A percentile compares a stretch with the other conserved stretches of the same genome.
phyloP scores from a whole-genome alignment of 177 flowering plant species.

The Tripterygium wilfordii region DNA sequence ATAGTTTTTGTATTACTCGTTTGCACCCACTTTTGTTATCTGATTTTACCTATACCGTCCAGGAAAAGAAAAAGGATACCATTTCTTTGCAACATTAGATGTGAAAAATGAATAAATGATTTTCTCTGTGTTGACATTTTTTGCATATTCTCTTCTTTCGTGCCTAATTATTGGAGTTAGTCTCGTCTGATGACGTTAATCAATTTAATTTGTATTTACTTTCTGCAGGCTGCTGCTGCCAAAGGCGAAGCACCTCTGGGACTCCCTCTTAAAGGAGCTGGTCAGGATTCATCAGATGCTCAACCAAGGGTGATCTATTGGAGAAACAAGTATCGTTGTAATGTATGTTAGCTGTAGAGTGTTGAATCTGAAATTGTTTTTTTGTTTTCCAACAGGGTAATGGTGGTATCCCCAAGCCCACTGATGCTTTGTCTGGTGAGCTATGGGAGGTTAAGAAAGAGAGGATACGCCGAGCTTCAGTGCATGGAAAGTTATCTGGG shows the following conservation, averaged over 20 bases:
- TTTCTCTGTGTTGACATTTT: too few relatives aligned
- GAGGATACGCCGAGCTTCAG: constrained; percentile 76
- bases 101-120: too few relatives aligned
- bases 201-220: not conserved
- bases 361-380: not conserved
- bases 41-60: too few relatives aligned
- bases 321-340: not conserved
- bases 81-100: too few relatives aligned
- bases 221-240: constrained; percentile 83
- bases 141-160: too few relatives aligned
- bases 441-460: constrained; percentile 90
- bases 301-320: constrained; percentile 54
- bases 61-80: too few relatives aligned
- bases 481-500: constrained; percentile 73
- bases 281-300: constrained; percentile 86
- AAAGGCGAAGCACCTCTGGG: constrained; percentile 99
- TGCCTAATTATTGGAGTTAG: too few relatives aligned
- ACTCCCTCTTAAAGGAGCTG: constrained; percentile 88
- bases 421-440: constrained; percentile 94
- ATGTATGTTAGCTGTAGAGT: not conserved
- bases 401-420: constrained; percentile 73
- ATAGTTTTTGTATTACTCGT: too few relatives aligned
- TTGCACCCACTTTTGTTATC: too few relatives aligned
- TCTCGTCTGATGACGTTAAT: too few relatives aligned
- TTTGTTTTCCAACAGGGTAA: constrained; percentile 36